A percentile compares a stretch with the other conserved stretches of the same genome.
These are phyloP conservation scores for Clonostachys byssicola DNA, from an alignment of 2,329 filamentous ascomycete species.

Conservation along the genomic window DNA sequence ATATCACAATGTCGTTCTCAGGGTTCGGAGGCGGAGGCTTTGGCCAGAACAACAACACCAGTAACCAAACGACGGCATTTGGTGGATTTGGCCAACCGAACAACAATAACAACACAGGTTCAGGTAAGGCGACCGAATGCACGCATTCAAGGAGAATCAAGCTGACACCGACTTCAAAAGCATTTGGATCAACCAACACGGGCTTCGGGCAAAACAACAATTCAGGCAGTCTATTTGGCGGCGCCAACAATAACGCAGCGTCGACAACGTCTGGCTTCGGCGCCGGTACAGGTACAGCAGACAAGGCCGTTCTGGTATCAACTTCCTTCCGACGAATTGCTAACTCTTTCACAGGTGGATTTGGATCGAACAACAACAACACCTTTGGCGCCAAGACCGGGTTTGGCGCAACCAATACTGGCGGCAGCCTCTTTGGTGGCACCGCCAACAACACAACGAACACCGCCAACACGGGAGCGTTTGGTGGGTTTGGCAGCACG, in stretches of 20 bases:
- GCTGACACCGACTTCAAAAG: constrained; percentile 15
- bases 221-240: constrained; percentile 39
- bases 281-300: constrained; percentile 20
- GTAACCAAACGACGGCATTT: constrained; percentile 38
- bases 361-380: constrained; percentile 23
- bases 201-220: constrained; percentile 36
- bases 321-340: not conserved
- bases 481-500: constrained; percentile 34
- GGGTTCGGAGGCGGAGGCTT: constrained; percentile 54
- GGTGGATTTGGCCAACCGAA: constrained; percentile 49
- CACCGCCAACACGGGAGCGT: constrained; percentile 15
- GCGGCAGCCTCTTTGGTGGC: constrained; percentile 41
- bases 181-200: constrained; percentile 23
- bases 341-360: constrained; percentile 13
- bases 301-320: constrained; percentile 3
- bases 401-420: constrained; percentile 41
- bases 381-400: constrained; percentile 43
- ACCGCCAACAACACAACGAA: constrained; percentile 26
- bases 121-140: constrained; percentile 41
- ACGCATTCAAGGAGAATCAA: constrained; percentile 8
- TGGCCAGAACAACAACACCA: constrained; percentile 53
- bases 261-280: constrained; percentile 24
- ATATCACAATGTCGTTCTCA: constrained; percentile 49
- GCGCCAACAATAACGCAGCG: constrained; percentile 17
- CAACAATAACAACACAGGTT: constrained; percentile 27